phyloP scores from a whole-genome alignment of 2,329 filamentous ascomycete species.

The Hymenotorrendiella dingleyae region DNA sequence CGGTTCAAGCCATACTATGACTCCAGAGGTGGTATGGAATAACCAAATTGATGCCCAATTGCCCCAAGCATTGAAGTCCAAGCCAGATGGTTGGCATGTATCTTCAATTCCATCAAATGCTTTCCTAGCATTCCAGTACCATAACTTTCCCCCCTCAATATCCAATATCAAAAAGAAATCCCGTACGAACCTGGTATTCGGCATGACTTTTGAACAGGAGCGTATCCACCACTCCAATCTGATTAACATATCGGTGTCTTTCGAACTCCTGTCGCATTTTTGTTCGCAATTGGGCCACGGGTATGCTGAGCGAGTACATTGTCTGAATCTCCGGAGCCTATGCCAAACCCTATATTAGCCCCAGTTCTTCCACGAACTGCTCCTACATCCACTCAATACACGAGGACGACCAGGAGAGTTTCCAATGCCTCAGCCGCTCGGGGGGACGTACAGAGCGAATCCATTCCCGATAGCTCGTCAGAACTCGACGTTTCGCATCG shows the following conservation, averaged over 20 bases:
- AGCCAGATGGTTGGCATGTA: no score
- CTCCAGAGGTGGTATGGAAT: no score
- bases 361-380: no score
- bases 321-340: slow-evolving; percentile 95
- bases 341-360: slow-evolving; percentile 13
- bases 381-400: no score
- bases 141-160: not conserved
- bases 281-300: slow-evolving; percentile 80
- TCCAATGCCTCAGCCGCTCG: no score
- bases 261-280: slow-evolving; percentile 97
- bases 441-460: slow-evolving; percentile 72
- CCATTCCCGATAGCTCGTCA: slow-evolving; percentile 92
- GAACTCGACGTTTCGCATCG: slow-evolving; percentile 81
- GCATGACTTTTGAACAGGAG: slow-evolving; percentile 84
- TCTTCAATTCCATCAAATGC: no score
- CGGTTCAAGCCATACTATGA: no score
- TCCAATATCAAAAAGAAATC: slow-evolving; percentile 1
- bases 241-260: slow-evolving; percentile 86
- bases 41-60: no score
- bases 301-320: slow-evolving; percentile 92
- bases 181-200: slow-evolving; percentile 74
- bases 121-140: no score
- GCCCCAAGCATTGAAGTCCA: no score
- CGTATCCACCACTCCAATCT: slow-evolving; percentile 82
- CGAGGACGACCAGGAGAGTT: no score